Conservation (phyloP, 2,329 filamentous ascomycete species). For the Eurotiales sp. region DNA sequence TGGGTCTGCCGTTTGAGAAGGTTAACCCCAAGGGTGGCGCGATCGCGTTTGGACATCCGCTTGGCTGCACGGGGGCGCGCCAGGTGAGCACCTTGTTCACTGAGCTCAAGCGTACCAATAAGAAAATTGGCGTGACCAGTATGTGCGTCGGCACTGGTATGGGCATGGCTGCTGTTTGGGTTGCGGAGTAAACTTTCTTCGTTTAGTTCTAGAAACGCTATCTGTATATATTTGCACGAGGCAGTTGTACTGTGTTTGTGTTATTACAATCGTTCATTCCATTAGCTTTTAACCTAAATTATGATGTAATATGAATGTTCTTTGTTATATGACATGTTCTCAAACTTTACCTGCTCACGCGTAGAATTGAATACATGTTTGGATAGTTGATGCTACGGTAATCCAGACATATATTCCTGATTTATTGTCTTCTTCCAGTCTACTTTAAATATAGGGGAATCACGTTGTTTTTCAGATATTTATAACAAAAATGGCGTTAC, state of each 20-base stretch:
- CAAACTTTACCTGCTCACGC: no score
- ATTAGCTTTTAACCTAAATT: neutral
- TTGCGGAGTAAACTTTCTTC: slow-evolving; percentile 67
- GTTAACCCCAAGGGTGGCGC: slow-evolving; percentile 97
- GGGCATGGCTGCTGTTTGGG: slow-evolving; percentile 97
- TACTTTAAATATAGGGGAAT: no score
- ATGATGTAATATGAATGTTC: no score
- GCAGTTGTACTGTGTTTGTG: neutral
- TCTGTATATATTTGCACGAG: neutral
- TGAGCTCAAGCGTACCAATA: slow-evolving; percentile 76
- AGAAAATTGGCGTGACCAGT: slow-evolving; percentile 85
- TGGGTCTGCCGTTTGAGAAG: slow-evolving; percentile 77
- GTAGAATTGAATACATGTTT: no score
- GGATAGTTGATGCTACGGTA: no score
- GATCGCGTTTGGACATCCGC: slow-evolving; percentile 91
- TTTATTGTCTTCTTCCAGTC: no score
- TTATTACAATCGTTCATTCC: neutral
- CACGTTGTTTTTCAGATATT: no score
- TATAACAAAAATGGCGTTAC: no score
- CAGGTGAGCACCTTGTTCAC: slow-evolving; percentile 91
- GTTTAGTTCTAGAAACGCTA: neutral
- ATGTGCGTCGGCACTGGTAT: slow-evolving; percentile 98
- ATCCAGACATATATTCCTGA: no score
- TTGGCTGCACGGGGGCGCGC: slow-evolving; percentile 89
- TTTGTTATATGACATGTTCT: no score